Percentiles rank a stretch among this genome's conserved stretches.
These are phyloP conservation scores for Schoenoplectus triqueter DNA, from an alignment of 202 grass and related monocot species.

Conservation along the genomic window DNA sequence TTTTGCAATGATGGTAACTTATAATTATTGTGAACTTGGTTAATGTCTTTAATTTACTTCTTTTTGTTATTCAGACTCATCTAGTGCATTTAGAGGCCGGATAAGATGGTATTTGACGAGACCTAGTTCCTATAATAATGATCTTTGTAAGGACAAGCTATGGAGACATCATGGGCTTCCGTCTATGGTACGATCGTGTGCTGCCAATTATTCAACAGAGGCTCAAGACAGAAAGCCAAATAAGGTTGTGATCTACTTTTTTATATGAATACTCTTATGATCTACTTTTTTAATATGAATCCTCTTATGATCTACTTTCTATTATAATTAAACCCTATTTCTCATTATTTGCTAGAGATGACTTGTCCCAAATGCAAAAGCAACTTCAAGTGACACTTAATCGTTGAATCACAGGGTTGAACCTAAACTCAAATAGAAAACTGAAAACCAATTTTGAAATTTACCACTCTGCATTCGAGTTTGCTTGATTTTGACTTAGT, in stretches of 20 bases:
- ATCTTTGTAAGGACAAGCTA: not conserved
- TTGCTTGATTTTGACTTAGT: not conserved
- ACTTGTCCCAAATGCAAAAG: not conserved
- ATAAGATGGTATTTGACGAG: conserved; percentile 53
- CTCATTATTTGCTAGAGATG: not conserved
- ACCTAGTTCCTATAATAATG: conserved; percentile 11
- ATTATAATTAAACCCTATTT: not conserved
- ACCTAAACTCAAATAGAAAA: not conserved
- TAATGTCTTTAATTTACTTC: not conserved
- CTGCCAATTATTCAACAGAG: conserved; percentile 71
- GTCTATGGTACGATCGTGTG: conserved; percentile 49
- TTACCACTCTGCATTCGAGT: not conserved
- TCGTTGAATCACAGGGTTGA: not conserved
- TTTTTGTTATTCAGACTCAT: conserved; percentile 25
- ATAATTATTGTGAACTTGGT: conserved; percentile 5
- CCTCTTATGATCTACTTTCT: not conserved
- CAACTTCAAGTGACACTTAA: not conserved
- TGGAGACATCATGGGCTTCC: conserved; percentile 44
- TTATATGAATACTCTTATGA: conserved; percentile 6
- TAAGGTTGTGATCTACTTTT: conserved; percentile 50
- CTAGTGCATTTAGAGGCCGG: conserved; percentile 19
- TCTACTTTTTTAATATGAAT: not conserved
- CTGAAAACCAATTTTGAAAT: not conserved
- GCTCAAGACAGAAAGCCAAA: conserved; percentile 61
- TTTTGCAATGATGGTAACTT: conserved; percentile 17